Conservation (phyloP, 257 asterid genomes). For the Gynochthodes officinalis region DNA sequence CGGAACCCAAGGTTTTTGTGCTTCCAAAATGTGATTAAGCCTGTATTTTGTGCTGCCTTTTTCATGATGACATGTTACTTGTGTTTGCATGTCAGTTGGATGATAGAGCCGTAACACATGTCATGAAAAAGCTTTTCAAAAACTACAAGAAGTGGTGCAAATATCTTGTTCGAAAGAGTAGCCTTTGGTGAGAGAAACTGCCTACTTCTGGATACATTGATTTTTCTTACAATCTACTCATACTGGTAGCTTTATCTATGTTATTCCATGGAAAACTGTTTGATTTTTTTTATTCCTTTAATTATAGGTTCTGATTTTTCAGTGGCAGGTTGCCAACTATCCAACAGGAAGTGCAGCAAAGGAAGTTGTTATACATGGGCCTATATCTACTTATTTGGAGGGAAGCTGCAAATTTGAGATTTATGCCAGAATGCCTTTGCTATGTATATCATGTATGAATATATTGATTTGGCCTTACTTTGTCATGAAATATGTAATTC, state of each 20-base stretch:
- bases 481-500: not conserved
- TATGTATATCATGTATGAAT: constrained; percentile 80
- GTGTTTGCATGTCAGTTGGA: constrained; percentile 55
- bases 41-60: constrained; percentile 1
- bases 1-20: constrained; percentile 73
- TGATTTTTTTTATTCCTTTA: not conserved
- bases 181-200: constrained; percentile 72
- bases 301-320: constrained; percentile 19
- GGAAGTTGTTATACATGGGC: constrained; percentile 89
- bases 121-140: constrained; percentile 91
- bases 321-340: constrained; percentile 86
- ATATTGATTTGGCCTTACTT: not conserved
- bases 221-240: not conserved
- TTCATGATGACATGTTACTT: not conserved
- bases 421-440: constrained; percentile 98
- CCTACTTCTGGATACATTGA: not conserved
- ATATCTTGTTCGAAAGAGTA: constrained; percentile 91
- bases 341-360: constrained; percentile 98
- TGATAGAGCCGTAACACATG: constrained; percentile 92
- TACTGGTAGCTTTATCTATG: not conserved
- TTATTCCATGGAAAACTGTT: not conserved
- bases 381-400: constrained; percentile 99
- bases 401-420: constrained; percentile 96
- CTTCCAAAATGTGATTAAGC: constrained; percentile 17
- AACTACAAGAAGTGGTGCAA: constrained; percentile 99